Evolutionary conservation across 257 asterid genomes (phyloP), one percentile per base, ranked within the genome.

Genomic region (Leptodermis oblonga): DNA sequence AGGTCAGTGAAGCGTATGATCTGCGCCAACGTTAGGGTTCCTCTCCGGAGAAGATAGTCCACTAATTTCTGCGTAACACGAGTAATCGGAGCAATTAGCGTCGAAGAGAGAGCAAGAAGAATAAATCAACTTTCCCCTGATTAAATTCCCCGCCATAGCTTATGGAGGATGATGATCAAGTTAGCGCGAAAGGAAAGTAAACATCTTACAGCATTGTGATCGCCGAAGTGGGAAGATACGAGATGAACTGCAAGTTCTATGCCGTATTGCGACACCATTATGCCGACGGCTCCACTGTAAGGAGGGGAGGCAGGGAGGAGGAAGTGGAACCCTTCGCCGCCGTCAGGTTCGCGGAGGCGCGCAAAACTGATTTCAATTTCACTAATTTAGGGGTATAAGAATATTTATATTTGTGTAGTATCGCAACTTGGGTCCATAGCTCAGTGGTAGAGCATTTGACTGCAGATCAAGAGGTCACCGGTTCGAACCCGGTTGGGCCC

Each of bases 41-140:
- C 97, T 69, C 83, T 78, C 36, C 86, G 82, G 42, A 93, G 84
- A 46, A 93, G 75, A 76, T 96, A 93, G 45, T 82, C 96, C 63
- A 88, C 83, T 39, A 93, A 95, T 87, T 90, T 93, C 97, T 90
- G 88, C 65, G 49, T 23, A 56, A 49, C 53, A 48, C 53, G 53
- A 15, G 23, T 51, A 51, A 51, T 51, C 26, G 28, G 13, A 51
- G 58, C 7, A 51, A 22, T 0, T 4, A 20, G 28, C 5, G 13
- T 51, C 25, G 20, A 48, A 51, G 2, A 51, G 1, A 6, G 13
- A 20, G 58, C 58, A n/a, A 51, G 30, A 51, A 48, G 1, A 8
- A 48, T 15, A 0, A 15, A 0, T 15, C 58, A 48, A 48, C 13
- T 51, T 20, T 22, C 7, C 23, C 53, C 3, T 51, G 28, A n/a